Evolutionary conservation across 352 stramenopile species (phyloP), one percentile per base, ranked within the genome.

Genomic region (Sclerospora graminicola): DNA sequence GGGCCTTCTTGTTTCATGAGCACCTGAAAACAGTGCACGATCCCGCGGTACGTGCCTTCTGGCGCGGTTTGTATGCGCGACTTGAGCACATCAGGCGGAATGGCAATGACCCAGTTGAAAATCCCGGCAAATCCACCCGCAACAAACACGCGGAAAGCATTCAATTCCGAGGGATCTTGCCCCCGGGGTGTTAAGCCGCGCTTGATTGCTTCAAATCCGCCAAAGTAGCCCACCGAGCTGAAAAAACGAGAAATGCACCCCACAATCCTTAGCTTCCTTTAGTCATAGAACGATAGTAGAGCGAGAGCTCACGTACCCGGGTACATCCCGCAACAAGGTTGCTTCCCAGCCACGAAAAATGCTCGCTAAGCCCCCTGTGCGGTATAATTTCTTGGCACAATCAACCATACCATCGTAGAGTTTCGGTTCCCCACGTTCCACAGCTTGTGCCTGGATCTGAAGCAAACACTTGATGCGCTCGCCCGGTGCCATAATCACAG

Each of bases 381-480:
- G 74, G 63, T 95, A 95, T 15, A 98, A 61, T 56, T 97, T 81
- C 61, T 84, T 93, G 30, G 74, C 89, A 48, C 95, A 98, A 65
- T 98, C 92, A 14, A 94, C 24, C 87, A 98, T 97, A 37, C 95
- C 94, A 26, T 82, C 86, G 62, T 98, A 98, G 39, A 95, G 60
- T 52, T 82, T 78, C 13, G 72, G 65, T 56, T 87, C 69, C 24
- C 77, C 74, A 24, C 78, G 74, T 28, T 83, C 76, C 30, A 92
- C 68, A 6, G 77, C 78, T 47, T 89, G 76, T 19, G 82, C 72
- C 57, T 98, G 92, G 46, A 97, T 95, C 73, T 91, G 79, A 14
- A 86, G 72, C 45, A 98, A 63, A 48, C 91, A 97, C 79, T 98
- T 98, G 62, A 98, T 96, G 39, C 95, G 74, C 73, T 98, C 95